A percentile compares a stretch with the other conserved stretches of the same genome.
phyloP scores from a whole-genome alignment of 2,329 filamentous ascomycete genomes.

The Ophiocordyceps australis region DNA sequence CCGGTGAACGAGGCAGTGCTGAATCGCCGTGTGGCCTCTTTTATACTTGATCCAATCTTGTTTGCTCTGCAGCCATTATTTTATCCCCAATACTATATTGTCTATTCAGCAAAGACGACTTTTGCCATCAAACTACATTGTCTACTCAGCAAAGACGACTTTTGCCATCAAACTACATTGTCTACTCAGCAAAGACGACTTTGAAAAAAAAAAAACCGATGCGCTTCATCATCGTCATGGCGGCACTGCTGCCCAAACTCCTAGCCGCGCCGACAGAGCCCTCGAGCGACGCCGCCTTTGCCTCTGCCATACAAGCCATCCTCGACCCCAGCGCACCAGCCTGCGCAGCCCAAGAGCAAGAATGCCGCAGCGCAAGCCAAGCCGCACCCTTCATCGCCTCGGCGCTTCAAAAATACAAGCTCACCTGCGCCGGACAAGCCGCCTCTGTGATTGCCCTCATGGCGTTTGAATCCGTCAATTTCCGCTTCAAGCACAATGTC shows the following conservation, averaged over 20 bases:
- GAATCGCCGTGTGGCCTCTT: too few relatives aligned
- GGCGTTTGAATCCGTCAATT: conserved; percentile 51
- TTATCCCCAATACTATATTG: too few relatives aligned
- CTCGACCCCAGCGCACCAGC: conserved; percentile 42
- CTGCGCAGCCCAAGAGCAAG: conserved; percentile 18
- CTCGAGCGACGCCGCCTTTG: not conserved
- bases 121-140: too few relatives aligned
- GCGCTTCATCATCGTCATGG: conserved; percentile 1
- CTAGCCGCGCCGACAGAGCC: conserved; percentile 1
- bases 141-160: too few relatives aligned
- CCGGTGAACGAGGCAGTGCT: too few relatives aligned
- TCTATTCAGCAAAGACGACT: too few relatives aligned
- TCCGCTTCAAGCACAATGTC: conserved; percentile 55
- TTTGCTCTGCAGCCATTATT: too few relatives aligned
- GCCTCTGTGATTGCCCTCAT: conserved; percentile 55
- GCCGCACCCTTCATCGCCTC: conserved; percentile 37
- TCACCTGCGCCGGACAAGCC: conserved; percentile 38
- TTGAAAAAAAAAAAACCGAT: too few relatives aligned
- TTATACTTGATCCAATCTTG: too few relatives aligned
- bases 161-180: too few relatives aligned
- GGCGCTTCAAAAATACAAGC: conserved; percentile 36
- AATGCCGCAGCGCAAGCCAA: conserved; percentile 48
- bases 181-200: too few relatives aligned
- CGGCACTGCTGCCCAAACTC: conserved; percentile 7
- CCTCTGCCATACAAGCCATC: conserved; percentile 19